phyloP scores from a whole-genome alignment of 495 filamentous ascomycete species.

The Lasiosphaeriaceae sp. region DNA sequence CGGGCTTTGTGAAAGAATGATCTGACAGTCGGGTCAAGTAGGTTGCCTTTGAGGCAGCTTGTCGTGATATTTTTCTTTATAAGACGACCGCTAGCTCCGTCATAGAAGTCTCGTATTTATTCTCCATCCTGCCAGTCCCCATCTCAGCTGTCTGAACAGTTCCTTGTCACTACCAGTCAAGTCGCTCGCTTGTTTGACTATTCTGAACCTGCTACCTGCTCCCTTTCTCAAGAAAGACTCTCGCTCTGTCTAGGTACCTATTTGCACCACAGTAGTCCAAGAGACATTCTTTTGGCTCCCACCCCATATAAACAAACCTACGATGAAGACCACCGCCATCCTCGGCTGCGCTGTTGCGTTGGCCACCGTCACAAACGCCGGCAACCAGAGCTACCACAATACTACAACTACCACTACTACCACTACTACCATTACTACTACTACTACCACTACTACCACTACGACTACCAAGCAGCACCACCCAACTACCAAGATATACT shows the following conservation, averaged over 20 bases:
- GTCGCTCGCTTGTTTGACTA: not conserved
- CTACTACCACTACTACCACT: not conserved
- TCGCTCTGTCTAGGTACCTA: not conserved
- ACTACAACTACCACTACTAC: not conserved
- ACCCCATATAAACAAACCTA: constrained; percentile 5
- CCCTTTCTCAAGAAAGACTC: not conserved
- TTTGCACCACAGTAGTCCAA: not conserved
- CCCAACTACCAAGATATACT: no score
- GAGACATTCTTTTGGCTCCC: not conserved
- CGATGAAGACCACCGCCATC: constrained; percentile 29
- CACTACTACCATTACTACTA: constrained; percentile 1
- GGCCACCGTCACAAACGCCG: constrained; percentile 22
- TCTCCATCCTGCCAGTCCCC: not conserved
- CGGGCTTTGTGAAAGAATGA: not conserved
- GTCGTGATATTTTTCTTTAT: not conserved
- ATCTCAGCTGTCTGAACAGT: not conserved
- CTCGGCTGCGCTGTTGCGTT: constrained; percentile 18
- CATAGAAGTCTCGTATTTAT: not conserved
- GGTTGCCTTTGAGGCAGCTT: not conserved
- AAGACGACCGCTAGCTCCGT: not conserved
- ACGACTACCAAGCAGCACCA: not conserved
- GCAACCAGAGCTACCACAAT: not conserved
- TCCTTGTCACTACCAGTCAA: not conserved
- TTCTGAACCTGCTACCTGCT: not conserved
- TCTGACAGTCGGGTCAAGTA: not conserved